A percentile compares a stretch with the other conserved stretches of the same genome.
Evolutionary conservation across 1,139 yeast species (phyloP).

Genomic region (Yamadazyma aaseri): DNA sequence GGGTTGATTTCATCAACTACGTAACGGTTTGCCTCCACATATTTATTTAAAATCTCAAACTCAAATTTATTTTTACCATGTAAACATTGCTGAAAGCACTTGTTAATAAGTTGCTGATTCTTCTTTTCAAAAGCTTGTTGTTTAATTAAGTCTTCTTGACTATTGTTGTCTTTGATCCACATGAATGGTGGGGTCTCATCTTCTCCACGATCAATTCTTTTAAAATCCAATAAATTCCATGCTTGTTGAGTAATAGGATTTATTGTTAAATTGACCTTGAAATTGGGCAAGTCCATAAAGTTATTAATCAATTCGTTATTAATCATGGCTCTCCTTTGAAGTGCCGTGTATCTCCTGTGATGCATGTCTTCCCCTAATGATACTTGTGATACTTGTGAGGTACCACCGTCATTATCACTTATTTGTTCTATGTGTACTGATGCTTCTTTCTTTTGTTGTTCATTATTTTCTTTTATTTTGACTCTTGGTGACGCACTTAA

Average conservation of each 20-base stretch:
- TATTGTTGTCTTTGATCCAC: slow-evolving; percentile 17
- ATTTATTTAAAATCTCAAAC: slow-evolving; percentile 13
- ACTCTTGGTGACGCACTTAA: too few species aligned
- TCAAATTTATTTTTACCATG: slow-evolving; percentile 10
- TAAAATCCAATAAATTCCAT: slow-evolving; percentile 51
- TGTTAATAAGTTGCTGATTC: slow-evolving; percentile 3
- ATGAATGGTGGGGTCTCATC: slow-evolving; percentile 18
- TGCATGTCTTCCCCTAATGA: slow-evolving; percentile 5
- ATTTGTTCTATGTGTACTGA: neutral
- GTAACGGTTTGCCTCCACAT: slow-evolving; percentile 7
- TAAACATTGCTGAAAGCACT: slow-evolving; percentile 9
- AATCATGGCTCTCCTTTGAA: slow-evolving; percentile 33
- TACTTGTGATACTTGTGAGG: neutral
- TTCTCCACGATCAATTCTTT: slow-evolving; percentile 14
- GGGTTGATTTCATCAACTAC: too few species aligned
- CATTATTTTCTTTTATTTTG: neutral
- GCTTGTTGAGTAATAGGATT: slow-evolving; percentile 27
- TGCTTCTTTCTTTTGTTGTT: neutral
- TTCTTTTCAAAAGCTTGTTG: slow-evolving; percentile 8
- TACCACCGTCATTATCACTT: neutral
- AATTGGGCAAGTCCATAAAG: slow-evolving; percentile 18
- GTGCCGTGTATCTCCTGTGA: slow-evolving; percentile 16
- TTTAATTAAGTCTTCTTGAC: slow-evolving; percentile 21
- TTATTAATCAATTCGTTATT: slow-evolving; percentile 24
- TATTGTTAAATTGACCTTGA: slow-evolving; percentile 23